Evolutionary conservation across 2,329 filamentous ascomycete species (phyloP).

Genomic region (Epichloe glyceriae): DNA sequence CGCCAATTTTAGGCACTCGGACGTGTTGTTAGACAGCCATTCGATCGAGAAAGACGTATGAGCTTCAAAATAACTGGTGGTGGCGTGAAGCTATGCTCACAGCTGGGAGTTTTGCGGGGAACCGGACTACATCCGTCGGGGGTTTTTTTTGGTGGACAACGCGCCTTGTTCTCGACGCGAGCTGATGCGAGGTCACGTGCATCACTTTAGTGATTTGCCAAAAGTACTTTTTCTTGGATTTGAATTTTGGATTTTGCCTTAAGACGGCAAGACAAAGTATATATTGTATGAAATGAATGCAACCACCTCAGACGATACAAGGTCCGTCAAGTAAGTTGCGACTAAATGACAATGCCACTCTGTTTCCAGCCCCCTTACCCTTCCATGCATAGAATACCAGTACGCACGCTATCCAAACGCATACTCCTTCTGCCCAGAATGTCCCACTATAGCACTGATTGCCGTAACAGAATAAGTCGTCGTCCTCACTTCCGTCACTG

Average conservation of each 20-base stretch:
- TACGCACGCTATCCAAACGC: constrained; percentile 63
- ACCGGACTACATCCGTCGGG: background rate
- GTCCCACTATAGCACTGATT: constrained; percentile 65
- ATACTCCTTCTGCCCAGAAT: constrained; percentile 76
- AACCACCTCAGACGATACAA: no score
- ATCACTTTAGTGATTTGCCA: background rate
- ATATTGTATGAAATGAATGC: no score
- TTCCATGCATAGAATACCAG: constrained; percentile 73
- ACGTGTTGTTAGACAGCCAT: background rate
- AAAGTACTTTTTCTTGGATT: no score
- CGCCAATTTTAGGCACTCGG: background rate
- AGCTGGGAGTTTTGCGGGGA: background rate
- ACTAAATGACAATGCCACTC: constrained; percentile 53
- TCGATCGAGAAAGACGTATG: background rate
- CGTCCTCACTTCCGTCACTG: constrained; percentile 18
- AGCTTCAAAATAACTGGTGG: background rate
- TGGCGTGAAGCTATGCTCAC: background rate
- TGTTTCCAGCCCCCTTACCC: constrained; percentile 61
- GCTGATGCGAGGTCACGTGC: constrained; percentile 18
- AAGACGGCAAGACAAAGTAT: no score
- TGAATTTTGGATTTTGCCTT: no score
- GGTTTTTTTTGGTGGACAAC: constrained; percentile 4
- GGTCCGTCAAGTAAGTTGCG: background rate
- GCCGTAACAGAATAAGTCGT: constrained; percentile 64
- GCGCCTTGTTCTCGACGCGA: constrained; percentile 12